Percentiles rank a stretch among this genome's conserved stretches.
Conservation (phyloP, 192 early-diverging fungal genomes). For the Coemansia reversa region DNA sequence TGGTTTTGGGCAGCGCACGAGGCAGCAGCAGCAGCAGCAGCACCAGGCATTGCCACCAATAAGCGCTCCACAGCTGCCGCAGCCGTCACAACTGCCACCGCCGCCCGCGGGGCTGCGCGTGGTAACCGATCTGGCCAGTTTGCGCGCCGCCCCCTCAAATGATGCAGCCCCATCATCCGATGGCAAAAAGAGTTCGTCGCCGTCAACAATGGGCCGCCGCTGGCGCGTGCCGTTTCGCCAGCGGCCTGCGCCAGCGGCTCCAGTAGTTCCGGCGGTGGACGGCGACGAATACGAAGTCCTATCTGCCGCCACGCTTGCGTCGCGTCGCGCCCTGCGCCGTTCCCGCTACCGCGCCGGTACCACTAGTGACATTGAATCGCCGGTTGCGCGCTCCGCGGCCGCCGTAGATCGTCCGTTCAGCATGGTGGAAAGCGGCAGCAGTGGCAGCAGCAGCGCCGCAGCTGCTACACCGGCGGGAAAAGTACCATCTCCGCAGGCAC, state of each 20-base stretch:
- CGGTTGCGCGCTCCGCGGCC: constrained; percentile 9
- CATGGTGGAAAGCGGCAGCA: constrained; percentile 48
- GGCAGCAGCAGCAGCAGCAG: neutral
- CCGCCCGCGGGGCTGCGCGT: constrained; percentile 23
- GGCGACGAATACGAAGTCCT: neutral
- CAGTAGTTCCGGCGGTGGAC: neutral
- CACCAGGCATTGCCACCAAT: neutral
- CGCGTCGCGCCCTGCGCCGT: constrained; percentile 18
- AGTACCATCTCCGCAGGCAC: neutral
- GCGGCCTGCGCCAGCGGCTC: constrained; percentile 6
- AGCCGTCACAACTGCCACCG: constrained; percentile 9
- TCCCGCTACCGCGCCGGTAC: constrained; percentile 49
- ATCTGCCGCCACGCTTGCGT: neutral
- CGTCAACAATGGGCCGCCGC: constrained; percentile 29
- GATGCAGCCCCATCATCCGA: constrained; percentile 17
- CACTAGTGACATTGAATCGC: constrained; percentile 53
- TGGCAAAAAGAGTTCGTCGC: constrained; percentile 39
- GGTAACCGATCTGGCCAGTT: constrained; percentile 35
- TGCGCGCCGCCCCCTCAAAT: constrained; percentile 14
- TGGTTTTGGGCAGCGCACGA: constrained; percentile 39
- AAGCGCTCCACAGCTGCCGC: constrained; percentile 1
- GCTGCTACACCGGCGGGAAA: neutral
- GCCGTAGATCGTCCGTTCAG: constrained; percentile 37
- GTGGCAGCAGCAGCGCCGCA: constrained; percentile 16
- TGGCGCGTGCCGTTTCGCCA: constrained; percentile 51